phyloP scores from a whole-genome alignment of 140 eudicot species.

The Oenanthe javanica region DNA sequence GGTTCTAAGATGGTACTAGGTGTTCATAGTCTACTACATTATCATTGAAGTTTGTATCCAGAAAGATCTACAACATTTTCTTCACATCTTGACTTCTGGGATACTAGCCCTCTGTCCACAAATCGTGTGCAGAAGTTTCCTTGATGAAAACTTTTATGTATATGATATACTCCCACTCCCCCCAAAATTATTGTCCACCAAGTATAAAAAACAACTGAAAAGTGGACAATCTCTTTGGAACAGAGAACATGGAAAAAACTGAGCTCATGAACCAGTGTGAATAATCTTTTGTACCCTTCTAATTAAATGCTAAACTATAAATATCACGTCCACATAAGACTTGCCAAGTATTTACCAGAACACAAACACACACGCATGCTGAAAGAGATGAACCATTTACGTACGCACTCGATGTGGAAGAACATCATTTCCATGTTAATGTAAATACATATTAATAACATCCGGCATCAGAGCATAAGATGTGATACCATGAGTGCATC shows the following conservation, averaged over 20 bases:
- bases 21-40: neutral
- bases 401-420: neutral
- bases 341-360: too few relatives aligned
- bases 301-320: too few relatives aligned
- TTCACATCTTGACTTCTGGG: neutral
- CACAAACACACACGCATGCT: neutral
- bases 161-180: neutral
- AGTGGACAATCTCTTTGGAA: too few relatives aligned
- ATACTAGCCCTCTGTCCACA: neutral
- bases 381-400: neutral
- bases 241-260: too few relatives aligned
- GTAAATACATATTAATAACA: neutral
- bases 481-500: constrained; percentile 60
- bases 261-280: too few relatives aligned
- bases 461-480: neutral
- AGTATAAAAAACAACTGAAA: neutral
- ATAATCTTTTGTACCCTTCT: too few relatives aligned
- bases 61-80: neutral
- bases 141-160: neutral
- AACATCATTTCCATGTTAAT: neutral
- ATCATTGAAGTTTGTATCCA: neutral
- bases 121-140: neutral
- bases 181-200: neutral
- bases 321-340: too few relatives aligned
- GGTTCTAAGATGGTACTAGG: neutral